Evolutionary conservation across 129 eudicot species (phyloP), one percentile per base, ranked within the genome.

Genomic region (Helianthus tuberosus): DNA sequence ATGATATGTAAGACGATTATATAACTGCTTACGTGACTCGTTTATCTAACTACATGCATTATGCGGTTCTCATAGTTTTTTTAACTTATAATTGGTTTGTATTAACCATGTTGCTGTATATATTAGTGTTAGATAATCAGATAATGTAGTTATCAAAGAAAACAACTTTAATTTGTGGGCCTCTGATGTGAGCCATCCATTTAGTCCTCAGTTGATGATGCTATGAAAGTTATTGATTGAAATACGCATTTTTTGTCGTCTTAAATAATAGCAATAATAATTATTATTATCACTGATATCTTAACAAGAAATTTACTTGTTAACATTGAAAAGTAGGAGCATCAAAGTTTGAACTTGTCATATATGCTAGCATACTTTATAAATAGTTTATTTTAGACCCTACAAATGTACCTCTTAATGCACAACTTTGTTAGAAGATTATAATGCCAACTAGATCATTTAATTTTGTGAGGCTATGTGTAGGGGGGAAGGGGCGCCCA

Each of bases 121-220:
- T 32, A 27, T 54, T 66, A 13, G 32, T 29, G 13, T 68, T 50
- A 13, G 59, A 51, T 32, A 49, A 14, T 49, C 61, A 13, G 15
- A 13, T 9, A 69, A 14, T 39, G 3, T 17, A 41, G 14, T 20
- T 72, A 12, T 72, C 44, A 25, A 39, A 43, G 20, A 23, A 71
- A 36, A 10, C 10, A 8, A 17, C 32, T 20, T 8, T 55, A 8
- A 20, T n/a, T 14, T 50, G 27, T 9, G 41, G 74, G 20, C 35
- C 35, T 36, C 3, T 51, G 7, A 7, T 16, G 0, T 23, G 61
- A 52, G 63, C 36, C 62, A 50, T 69, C 51, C 17, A 35, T 32
- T 10, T 25, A 29, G 63, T 48, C 58, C 73, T 47, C 6, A 68
- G 23, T 57, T 49, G 59, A 52, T 47, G 7, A 48, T 68, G 57